Evolutionary conservation across 306 rosid species (phyloP), one percentile per base, ranked within the genome.

Genomic region (Vicia villosa): DNA sequence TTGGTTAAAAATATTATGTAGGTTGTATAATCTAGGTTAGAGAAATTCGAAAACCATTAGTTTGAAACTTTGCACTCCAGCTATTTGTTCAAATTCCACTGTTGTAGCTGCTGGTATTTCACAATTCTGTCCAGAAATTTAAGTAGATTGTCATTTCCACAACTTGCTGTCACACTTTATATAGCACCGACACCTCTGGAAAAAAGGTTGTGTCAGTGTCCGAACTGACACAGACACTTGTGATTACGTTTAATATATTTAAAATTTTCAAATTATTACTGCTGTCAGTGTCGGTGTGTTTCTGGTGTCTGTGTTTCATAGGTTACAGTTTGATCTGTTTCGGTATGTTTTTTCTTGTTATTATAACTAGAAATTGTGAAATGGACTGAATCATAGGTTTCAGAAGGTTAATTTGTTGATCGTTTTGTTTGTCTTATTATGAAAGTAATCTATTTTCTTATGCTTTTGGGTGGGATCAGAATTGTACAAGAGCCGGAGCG

Each of bases 401-500:
- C 30, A 41, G 24, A 28, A 43, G 59, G 20, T 42, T 69, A 32
- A 40, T 50, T 62, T 10, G 2, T 45, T 60, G 19, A 5, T 52
- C 34, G 50, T 17, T 32, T 47, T 52, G 22, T 26, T 43, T 24
- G 21, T 46, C 34, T 55, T 46, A 45, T 55, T 55, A 38, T 43
- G 67, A 61, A 74, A 38, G 51, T 69, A 13, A 58, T 34, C 46
- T 5, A 14, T 70, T 2, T 19, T 49, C 21, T 40, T 28, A 57
- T 32, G n/a, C 13, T 37, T 32, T 64, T 68, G 62, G 73, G 34
- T 71, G 71, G 34, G 45, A 52, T 72, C 86, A 85, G 92, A 78
- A 42, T 66, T 50, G 78, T 81, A 16, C 84, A 82, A 81, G 87
- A 73, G 75, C 75, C 19, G 77, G 82, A 78, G 56, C 54, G 17